Base-by-base conservation (phyloP, 805 yeast species). In the Wickerhamomyces alni region DNA sequence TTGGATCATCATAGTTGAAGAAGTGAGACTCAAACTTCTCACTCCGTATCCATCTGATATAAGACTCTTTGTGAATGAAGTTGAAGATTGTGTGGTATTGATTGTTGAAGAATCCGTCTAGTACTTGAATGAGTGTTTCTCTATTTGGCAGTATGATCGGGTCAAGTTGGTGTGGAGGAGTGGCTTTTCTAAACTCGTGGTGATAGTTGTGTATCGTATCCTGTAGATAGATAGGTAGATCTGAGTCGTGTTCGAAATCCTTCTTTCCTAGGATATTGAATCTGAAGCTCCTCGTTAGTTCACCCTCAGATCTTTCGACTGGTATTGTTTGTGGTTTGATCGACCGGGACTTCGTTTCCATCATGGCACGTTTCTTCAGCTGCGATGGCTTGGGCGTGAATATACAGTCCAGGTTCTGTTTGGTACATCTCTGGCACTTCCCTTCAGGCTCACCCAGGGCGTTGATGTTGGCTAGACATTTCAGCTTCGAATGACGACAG, bases 1-100 rank as follows among this genome's bases (percentile, higher is more conserved):
- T 32, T 5, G 48, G 48, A 17, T 45, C 46, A 26, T 45, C 48
- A 38, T 45, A 45, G 27, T 42, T 42, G 37, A 42, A 45, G 19
- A 45, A 45, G 27, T 42, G 40, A 8, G 17, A 13, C 17, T 36
- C 46, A 36, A 45, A 45, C 5, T 16, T 21, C 6, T 35, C 39
- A 8, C 42, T 35, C 2, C 27, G 26, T 17, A 45, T 43, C 44
- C 46, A 45, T 8, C 27, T 31, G 10, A 40, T 26, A 18, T 42
- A 45, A 9, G 38, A 27, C 24, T 38, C 29, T n/a, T 32, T 42
- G 17, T 42, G 43, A 12, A 45, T 37, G 15, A 45, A 45, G 31
- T 33, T 38, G 30, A 45, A 42, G 2, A 33, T 42, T 3, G 48
- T 34, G 24, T 40, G 38, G 19, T 39, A 42, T 17, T 42, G 40